Conservation (phyloP, 176 grass and related monocot species). For the Melocanna baccifera region DNA sequence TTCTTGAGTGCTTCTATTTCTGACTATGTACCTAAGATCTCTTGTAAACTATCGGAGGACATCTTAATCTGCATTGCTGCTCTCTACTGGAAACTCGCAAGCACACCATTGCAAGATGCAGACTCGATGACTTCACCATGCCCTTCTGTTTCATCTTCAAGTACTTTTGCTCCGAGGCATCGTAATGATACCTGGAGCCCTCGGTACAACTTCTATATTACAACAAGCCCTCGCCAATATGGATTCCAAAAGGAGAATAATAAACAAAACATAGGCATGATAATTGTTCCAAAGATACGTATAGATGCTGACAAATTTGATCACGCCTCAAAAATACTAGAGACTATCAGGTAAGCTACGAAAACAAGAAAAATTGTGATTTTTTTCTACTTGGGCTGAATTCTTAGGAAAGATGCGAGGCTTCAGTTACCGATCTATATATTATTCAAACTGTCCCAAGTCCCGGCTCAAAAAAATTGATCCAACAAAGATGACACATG, state of each 20-base stretch:
- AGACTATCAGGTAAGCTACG: slow-evolving; percentile 67
- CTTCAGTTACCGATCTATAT: slow-evolving; percentile 25
- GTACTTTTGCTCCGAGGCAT: slow-evolving; percentile 57
- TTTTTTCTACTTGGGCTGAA: background rate
- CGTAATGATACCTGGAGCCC: slow-evolving; percentile 64
- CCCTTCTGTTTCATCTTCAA: slow-evolving; percentile 67
- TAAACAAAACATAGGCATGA: slow-evolving; percentile 46
- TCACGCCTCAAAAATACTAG: slow-evolving; percentile 83
- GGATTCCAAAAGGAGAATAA: slow-evolving; percentile 35
- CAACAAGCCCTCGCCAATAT: slow-evolving; percentile 38
- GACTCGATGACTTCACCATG: slow-evolving; percentile 41
- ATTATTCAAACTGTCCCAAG: slow-evolving; percentile 28
- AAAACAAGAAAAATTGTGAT: background rate
- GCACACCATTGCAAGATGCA: slow-evolving; percentile 28
- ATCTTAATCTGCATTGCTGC: slow-evolving; percentile 76
- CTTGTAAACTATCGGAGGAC: slow-evolving; percentile 87
- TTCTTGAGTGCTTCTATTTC: slow-evolving; percentile 64
- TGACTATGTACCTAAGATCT: slow-evolving; percentile 64
- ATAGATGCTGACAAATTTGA: slow-evolving; percentile 82
- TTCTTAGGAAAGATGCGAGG: background rate
- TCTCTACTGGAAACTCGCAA: slow-evolving; percentile 76
- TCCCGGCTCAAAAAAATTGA: slow-evolving; percentile 68
- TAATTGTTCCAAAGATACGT: slow-evolving; percentile 70
- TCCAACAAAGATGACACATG: slow-evolving; percentile 66
- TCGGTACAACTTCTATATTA: slow-evolving; percentile 37